A percentile compares a stretch with the other conserved stretches of the same genome.
These are phyloP conservation scores for Colletotrichum simmondsii DNA, from an alignment of 2,329 filamentous ascomycete species.

Conservation along the genomic window DNA sequence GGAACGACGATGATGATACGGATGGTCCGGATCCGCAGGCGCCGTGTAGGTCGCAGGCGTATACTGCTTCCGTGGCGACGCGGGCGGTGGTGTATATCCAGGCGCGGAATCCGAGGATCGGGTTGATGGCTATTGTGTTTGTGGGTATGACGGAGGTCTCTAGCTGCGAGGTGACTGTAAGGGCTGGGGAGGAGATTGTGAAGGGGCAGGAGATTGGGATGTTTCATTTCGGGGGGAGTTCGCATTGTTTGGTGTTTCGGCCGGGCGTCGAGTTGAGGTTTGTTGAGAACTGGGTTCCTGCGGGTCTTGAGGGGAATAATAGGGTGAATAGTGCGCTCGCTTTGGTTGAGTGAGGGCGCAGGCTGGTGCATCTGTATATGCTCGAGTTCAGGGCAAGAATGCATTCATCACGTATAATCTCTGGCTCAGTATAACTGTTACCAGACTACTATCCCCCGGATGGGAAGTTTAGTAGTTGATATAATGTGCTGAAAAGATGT, in stretches of 20 bases:
- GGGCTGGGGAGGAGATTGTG: constrained; percentile 70
- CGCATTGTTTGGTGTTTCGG: constrained; percentile 75
- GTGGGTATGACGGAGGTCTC: constrained; percentile 84
- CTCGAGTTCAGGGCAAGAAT: accelerated
- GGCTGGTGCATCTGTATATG: accelerated
- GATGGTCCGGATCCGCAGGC: constrained; percentile 34
- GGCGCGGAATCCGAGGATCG: constrained; percentile 74
- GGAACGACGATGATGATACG: too few relatives aligned
- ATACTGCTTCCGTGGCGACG: constrained; percentile 74
- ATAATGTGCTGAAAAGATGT: too few relatives aligned
- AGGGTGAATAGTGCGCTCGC: constrained; percentile 18
- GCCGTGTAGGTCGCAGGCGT: constrained; percentile 65
- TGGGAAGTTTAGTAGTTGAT: accelerated
- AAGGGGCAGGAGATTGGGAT: constrained; percentile 81
- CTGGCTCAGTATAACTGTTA: too few relatives aligned
- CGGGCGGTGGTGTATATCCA: constrained; percentile 77
- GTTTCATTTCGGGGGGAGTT: constrained; percentile 84
- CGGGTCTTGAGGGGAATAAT: neutral
- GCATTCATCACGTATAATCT: accelerated
- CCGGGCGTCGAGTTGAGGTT: constrained; percentile 59
- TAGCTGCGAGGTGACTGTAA: constrained; percentile 77
- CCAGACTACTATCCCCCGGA: too few relatives aligned
- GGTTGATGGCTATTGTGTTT: constrained; percentile 76
- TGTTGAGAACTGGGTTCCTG: neutral
- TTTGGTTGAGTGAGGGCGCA: neutral